phyloP scores from a whole-genome alignment of 129 eudicot species.

The Ambrosia trifida region DNA sequence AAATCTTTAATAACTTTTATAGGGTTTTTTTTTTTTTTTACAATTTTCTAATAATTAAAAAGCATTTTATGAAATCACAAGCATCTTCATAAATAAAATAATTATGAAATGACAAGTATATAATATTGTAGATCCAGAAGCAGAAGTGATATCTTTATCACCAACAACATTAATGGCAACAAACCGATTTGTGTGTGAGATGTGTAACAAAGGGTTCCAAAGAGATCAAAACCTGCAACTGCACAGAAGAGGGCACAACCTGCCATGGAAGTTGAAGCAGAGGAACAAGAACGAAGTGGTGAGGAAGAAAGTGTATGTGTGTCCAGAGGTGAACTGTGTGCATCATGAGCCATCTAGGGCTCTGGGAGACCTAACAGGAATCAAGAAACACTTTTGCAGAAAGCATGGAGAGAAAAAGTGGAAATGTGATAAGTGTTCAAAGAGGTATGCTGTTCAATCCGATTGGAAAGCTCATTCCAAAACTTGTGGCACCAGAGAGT shows the following conservation, averaged over 20 bases:
- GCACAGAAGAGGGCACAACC: slow-evolving; percentile 78
- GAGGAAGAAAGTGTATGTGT: slow-evolving; percentile 72
- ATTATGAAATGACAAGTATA: too few relatives aligned
- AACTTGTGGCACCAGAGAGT: slow-evolving; percentile 81
- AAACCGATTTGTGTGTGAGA: slow-evolving; percentile 75
- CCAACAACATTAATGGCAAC: slow-evolving; percentile 67
- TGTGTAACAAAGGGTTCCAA: slow-evolving; percentile 81
- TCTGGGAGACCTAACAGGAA: slow-evolving; percentile 67
- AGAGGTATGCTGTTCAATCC: slow-evolving; percentile 77
- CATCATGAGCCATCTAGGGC: slow-evolving; percentile 84
- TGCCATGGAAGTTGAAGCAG: slow-evolving; percentile 87
- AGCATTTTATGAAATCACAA: not conserved
- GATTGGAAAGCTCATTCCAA: slow-evolving; percentile 85
- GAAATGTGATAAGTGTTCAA: slow-evolving; percentile 80
- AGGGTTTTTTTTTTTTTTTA: not conserved
- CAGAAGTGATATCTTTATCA: slow-evolving; percentile 78
- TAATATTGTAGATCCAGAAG: slow-evolving; percentile 58
- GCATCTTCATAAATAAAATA: not conserved
- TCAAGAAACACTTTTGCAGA: slow-evolving; percentile 73
- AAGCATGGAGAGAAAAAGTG: slow-evolving; percentile 81
- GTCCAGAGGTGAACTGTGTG: slow-evolving; percentile 70
- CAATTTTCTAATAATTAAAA: too few relatives aligned
- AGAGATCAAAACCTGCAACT: slow-evolving; percentile 81
- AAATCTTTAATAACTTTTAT: slow-evolving; percentile 8
- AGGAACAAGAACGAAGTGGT: slow-evolving; percentile 54